A percentile compares a stretch with the other conserved stretches of the same genome.
These are phyloP conservation scores for Talaromyces adpressus DNA, from an alignment of 495 filamentous ascomycete species.

Conservation along the genomic window DNA sequence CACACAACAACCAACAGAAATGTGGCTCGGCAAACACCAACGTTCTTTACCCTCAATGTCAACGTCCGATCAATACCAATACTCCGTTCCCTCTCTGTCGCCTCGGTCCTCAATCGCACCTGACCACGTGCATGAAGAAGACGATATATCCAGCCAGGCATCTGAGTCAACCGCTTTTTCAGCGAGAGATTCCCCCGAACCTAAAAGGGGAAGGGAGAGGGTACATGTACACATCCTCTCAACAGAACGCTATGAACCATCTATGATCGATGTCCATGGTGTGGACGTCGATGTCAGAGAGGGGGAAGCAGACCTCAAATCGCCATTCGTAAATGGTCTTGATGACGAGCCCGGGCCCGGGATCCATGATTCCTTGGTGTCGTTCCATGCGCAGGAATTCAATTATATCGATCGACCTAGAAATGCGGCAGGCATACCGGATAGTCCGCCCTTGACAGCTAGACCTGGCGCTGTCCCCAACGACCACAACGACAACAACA, in stretches of 20 bases:
- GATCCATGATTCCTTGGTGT: neutral
- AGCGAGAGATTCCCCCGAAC: neutral
- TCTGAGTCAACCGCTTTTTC: neutral
- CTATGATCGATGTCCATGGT: neutral
- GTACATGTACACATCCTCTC: neutral
- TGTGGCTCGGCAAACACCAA: neutral
- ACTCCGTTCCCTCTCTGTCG: neutral
- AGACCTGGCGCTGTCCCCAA: neutral
- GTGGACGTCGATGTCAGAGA: neutral
- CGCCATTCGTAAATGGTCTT: neutral
- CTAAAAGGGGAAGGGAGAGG: neutral
- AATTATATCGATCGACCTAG: neutral
- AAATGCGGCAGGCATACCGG: neutral
- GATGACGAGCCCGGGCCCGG: neutral
- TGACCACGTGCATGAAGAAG: neutral
- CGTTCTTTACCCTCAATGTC: neutral
- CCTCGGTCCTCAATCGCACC: neutral
- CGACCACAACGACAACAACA: neutral
- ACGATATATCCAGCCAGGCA: neutral
- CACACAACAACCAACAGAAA: neutral
- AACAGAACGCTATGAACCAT: neutral
- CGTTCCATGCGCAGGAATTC: neutral
- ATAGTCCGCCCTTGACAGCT: neutral
- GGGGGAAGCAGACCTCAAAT: neutral
- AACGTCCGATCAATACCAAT: neutral